These are phyloP conservation scores for Boletus eberwhitei DNA, from an alignment of 768 basidiomycete species.

Conservation along the genomic window DNA sequence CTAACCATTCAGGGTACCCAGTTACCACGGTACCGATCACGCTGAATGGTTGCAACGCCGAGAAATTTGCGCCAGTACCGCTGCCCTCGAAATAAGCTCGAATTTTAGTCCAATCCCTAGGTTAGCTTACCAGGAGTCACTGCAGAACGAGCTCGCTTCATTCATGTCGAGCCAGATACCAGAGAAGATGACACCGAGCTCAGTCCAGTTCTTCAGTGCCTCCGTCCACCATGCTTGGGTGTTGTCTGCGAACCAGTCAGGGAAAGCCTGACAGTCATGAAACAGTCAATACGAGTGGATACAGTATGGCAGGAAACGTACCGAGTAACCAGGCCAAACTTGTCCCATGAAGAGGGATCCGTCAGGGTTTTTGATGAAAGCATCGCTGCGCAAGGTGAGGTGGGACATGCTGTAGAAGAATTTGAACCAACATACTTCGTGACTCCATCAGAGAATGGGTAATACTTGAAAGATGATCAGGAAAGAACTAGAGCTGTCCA, in stretches of 20 bases:
- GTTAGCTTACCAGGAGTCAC: conserved; percentile 48
- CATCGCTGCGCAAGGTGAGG: conserved; percentile 40
- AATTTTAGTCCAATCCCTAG: background rate
- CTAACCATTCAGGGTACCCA: conserved; percentile 69
- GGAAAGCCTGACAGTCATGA: conserved; percentile 42
- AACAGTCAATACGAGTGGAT: background rate
- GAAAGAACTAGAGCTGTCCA: background rate
- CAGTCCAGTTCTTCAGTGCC: conserved; percentile 52
- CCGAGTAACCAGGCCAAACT: conserved; percentile 78
- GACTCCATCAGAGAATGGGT: conserved; percentile 60
- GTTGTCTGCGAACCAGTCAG: conserved; percentile 58
- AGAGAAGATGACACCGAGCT: conserved; percentile 51
- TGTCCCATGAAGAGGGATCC: conserved; percentile 68
- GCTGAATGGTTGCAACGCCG: conserved; percentile 55
- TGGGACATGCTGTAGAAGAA: background rate
- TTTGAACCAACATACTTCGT: conserved; percentile 42
- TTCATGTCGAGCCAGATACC: conserved; percentile 75
- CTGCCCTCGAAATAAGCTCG: conserved; percentile 6
- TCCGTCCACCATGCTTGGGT: conserved; percentile 61
- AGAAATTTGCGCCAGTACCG: conserved; percentile 54
- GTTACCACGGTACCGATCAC: conserved; percentile 46
- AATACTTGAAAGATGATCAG: conserved; percentile 44
- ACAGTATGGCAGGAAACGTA: conserved; percentile 21
- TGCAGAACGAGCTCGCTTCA: conserved; percentile 62
- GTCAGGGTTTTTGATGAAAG: conserved; percentile 75